These are phyloP conservation scores for Cornus florida DNA, from an alignment of 148 eudicot genomes.

Conservation along the genomic window DNA sequence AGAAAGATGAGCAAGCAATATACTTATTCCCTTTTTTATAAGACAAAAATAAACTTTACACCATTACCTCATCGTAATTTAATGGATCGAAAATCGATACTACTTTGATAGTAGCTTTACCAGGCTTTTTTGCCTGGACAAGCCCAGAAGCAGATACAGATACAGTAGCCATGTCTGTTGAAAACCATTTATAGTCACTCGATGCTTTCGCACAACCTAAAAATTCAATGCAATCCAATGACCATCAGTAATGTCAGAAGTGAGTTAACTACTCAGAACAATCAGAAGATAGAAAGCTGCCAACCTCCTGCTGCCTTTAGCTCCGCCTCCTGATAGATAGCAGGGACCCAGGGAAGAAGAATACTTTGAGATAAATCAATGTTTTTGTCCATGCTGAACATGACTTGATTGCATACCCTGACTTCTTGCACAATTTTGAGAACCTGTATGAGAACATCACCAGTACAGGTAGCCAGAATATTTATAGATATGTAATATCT, in stretches of 20 bases:
- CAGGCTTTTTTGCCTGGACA: slow-evolving; percentile 83
- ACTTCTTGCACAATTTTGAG: slow-evolving; percentile 81
- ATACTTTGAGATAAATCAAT: slow-evolving; percentile 37
- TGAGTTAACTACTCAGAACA: background rate
- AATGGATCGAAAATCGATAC: slow-evolving; percentile 63
- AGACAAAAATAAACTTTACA: background rate
- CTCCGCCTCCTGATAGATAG: slow-evolving; percentile 73
- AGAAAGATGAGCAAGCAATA: background rate
- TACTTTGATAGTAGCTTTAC: slow-evolving; percentile 73
- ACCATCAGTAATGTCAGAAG: slow-evolving; percentile 15
- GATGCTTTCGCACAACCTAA: slow-evolving; percentile 74
- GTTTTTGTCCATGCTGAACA: slow-evolving; percentile 33
- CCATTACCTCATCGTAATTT: slow-evolving; percentile 79
- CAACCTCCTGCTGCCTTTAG: slow-evolving; percentile 75
- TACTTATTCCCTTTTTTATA: too few relatives aligned
- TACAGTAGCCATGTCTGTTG: slow-evolving; percentile 60
- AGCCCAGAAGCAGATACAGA: slow-evolving; percentile 76
- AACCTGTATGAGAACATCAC: slow-evolving; percentile 34
- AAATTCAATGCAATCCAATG: slow-evolving; percentile 10
- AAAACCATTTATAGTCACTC: slow-evolving; percentile 81
- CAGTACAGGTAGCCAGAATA: background rate
- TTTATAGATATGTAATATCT: too few relatives aligned
- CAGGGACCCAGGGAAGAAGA: slow-evolving; percentile 84
- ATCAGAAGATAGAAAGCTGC: slow-evolving; percentile 13
- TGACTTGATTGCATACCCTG: slow-evolving; percentile 75